Evolutionary conservation across 169 alveolate genomes (phyloP).

Genomic region (Cardiosporidium cionae): DNA sequence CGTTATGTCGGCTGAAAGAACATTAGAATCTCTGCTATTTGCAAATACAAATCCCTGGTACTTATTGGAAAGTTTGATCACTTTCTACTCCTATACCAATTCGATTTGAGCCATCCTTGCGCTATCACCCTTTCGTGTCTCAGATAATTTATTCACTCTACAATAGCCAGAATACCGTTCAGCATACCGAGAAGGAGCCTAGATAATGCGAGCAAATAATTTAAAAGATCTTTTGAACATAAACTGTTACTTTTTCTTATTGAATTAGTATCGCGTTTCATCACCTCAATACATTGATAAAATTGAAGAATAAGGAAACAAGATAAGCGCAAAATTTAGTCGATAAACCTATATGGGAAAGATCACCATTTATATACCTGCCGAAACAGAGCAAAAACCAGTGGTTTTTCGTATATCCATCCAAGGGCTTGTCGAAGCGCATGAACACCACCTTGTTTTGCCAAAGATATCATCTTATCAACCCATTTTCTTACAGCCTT

Average conservation of each 20-base stretch:
- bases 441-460: conserved; percentile 25
- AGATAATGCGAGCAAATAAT: neutral
- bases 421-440: conserved; percentile 33
- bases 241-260: no score
- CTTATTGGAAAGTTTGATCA: no score
- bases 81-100: neutral
- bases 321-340: no score
- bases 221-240: no score
- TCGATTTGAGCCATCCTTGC: conserved; percentile 27
- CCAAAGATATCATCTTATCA: conserved; percentile 19
- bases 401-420: conserved; percentile 23
- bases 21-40: no score
- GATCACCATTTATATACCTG: conserved; percentile 7
- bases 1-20: no score
- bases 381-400: conserved; percentile 11
- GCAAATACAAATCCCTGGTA: no score
- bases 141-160: conserved; percentile 13
- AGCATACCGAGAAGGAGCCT: conserved; percentile 33
- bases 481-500: conserved; percentile 14
- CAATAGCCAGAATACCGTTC: conserved; percentile 27
- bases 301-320: no score
- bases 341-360: no score
- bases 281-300: no score
- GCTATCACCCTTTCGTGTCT: conserved; percentile 30
- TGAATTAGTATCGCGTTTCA: no score